phyloP scores from a whole-genome alignment of 805 yeast genomes.

The Candida ipomoeae region DNA sequence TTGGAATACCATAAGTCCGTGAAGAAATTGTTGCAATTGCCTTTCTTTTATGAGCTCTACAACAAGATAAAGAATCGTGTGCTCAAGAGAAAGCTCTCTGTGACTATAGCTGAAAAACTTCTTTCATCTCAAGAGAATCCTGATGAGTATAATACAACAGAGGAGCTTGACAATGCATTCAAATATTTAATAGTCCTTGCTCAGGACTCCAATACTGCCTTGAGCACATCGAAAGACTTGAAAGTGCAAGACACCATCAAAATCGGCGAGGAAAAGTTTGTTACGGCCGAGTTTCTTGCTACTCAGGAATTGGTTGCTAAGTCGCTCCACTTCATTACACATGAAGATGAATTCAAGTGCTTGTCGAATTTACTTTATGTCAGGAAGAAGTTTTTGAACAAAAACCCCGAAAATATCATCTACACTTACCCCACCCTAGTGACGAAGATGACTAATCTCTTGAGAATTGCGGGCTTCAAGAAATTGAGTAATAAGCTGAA shows the following conservation, averaged over 20 bases:
- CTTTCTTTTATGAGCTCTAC: conserved; percentile 50
- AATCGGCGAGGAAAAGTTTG: conserved; percentile 24
- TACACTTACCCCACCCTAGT: conserved; percentile 77
- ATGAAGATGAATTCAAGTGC: conserved; percentile 38
- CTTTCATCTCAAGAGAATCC: conserved; percentile 34
- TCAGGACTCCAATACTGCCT: conserved; percentile 26
- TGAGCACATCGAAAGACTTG: conserved; percentile 35
- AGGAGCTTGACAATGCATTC: conserved; percentile 57
- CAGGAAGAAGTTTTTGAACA: conserved; percentile 44
- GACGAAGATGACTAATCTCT: conserved; percentile 53
- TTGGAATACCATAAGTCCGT: conserved; percentile 40
- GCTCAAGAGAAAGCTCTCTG: conserved; percentile 55
- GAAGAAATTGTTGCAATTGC: conserved; percentile 40
- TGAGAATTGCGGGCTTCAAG: conserved; percentile 42
- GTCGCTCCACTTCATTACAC: conserved; percentile 59
- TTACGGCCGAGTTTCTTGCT: conserved; percentile 35
- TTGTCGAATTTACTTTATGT: conserved; percentile 33
- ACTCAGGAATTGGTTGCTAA: conserved; percentile 66
- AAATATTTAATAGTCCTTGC: conserved; percentile 56
- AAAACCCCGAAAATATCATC: conserved; percentile 53
- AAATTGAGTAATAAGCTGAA: conserved; percentile 25
- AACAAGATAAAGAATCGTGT: conserved; percentile 46
- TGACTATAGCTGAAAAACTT: conserved; percentile 57
- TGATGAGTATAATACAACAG: conserved; percentile 27
- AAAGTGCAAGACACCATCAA: conserved; percentile 36